Evolutionary conservation across 2,329 filamentous ascomycete species (phyloP), one percentile per base, ranked within the genome.

Genomic region (Colletotrichum magnum): DNA sequence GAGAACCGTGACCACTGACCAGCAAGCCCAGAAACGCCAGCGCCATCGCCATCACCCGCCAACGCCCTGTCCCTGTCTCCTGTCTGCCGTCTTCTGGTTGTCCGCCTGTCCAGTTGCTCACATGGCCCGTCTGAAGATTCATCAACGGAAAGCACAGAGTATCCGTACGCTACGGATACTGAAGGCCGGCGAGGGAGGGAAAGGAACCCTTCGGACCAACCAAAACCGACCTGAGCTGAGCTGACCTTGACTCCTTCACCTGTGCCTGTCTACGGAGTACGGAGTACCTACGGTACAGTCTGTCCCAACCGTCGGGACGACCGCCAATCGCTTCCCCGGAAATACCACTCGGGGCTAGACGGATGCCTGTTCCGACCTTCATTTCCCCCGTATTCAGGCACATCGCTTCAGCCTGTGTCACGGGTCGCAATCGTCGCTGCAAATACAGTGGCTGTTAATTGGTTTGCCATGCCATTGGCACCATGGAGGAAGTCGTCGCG

Each of bases 311-410:
- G 54, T 68, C 65, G 65, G 65, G 47, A 64, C 65, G 60, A 64
- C 65, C 67, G 62, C 67, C 58, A 65, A 69, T 65, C 52, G 64
- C 52, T 58, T 64, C 68, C 58, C 53, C 52, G 52, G 54, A 64
- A 68, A 36, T 21, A 26, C 47, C 16, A 53, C 28, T 54, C 36
- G 39, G 47, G 64, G 60, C 26, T 45, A 59, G 59, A 61, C 65
- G 54, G 58, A 70, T 56, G 39, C 57, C 56, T 58, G 47, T 62
- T 32, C 64, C 64, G 64, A 39, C 32, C 21, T 39, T 50, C 45
- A 57, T 60, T 60, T 57, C 60, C 64, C 45, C 54, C 58, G 41
- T 64, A 47, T 32, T 64, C 21, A 24, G 6, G 36, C 39, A 50
- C 48, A 28, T 52, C 51, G 36, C 47, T 64, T n/a, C 51, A 43